Evolutionary conservation across 2,329 filamentous ascomycete species (phyloP).

Genomic region (Trichoderma koningiopsis): DNA sequence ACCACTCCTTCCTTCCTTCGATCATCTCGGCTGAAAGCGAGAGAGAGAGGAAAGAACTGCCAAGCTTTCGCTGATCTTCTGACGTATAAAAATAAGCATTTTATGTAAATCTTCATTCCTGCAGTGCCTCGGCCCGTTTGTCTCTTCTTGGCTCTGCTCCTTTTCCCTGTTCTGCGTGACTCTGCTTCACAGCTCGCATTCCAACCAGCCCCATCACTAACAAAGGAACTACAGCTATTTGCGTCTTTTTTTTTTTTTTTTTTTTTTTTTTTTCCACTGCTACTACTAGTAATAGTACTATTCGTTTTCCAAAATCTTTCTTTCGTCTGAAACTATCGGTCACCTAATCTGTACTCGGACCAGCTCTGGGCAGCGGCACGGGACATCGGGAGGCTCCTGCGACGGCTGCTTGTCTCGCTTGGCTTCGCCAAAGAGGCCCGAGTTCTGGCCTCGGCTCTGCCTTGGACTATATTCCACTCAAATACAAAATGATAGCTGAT

Average conservation of each 20-base stretch:
- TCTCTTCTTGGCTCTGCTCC: not conserved
- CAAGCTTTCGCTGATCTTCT: not conserved
- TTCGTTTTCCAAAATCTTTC: not conserved
- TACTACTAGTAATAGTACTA: not conserved
- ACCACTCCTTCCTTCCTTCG: not conserved
- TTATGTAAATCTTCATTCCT: not conserved
- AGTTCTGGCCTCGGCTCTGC: not conserved
- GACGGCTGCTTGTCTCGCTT: not conserved
- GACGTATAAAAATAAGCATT: not conserved
- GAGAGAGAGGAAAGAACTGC: not conserved
- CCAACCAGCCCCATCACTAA: not conserved
- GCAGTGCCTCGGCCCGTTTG: not conserved
- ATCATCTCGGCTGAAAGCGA: not conserved
- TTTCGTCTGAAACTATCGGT: not conserved
- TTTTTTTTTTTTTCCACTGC: not conserved
- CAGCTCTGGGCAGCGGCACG: not conserved
- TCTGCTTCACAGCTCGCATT: not conserved
- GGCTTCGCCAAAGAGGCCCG: slow-evolving; percentile 1
- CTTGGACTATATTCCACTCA: not conserved
- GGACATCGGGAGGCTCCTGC: not conserved
- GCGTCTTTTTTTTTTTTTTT: not conserved
- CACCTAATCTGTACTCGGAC: not conserved
- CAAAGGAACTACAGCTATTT: not conserved
- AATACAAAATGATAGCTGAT: not conserved
- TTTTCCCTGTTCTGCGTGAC: not conserved